These are phyloP conservation scores for Fusarium sp. DNA, from an alignment of 2,329 filamentous ascomycete genomes.

Conservation along the genomic window DNA sequence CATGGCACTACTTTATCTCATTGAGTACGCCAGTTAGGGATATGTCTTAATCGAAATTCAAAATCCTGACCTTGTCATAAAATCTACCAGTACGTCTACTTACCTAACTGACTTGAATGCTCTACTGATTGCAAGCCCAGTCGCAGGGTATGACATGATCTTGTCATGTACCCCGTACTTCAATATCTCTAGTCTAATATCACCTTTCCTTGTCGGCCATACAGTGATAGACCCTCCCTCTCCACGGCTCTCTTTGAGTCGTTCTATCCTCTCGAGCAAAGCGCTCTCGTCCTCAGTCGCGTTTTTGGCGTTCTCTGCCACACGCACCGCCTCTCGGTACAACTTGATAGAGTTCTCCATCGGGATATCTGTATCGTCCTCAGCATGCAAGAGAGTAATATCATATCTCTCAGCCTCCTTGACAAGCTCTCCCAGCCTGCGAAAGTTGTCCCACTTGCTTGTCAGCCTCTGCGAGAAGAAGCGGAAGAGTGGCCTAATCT, in stretches of 20 bases:
- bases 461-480: conserved; percentile 56
- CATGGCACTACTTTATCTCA: no score
- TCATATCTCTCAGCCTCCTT: conserved; percentile 48
- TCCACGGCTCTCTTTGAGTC: conserved; percentile 48
- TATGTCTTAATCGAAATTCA: not conserved
- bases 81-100: not conserved
- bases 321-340: conserved; percentile 60
- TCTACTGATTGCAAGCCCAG: conserved; percentile 56
- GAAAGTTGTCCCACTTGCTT: conserved; percentile 59
- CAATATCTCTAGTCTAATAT: conserved; percentile 60
- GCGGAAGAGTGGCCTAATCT: conserved; percentile 54
- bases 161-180: conserved; percentile 63
- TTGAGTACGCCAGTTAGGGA: no score
- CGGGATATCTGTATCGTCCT: conserved; percentile 60
- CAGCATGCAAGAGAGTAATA: conserved; percentile 57
- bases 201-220: conserved; percentile 55
- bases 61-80: not conserved
- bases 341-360: conserved; percentile 57
- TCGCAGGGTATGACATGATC: conserved; percentile 62
- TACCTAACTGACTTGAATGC: conserved; percentile 19
- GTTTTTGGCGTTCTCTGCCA: conserved; percentile 53
- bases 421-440: conserved; percentile 51
- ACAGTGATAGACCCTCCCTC: conserved; percentile 59
- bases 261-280: conserved; percentile 14
- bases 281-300: conserved; percentile 10